Evolutionary conservation across 495 filamentous ascomycete genomes (phyloP), one percentile per base, ranked within the genome.

Genomic region (Parathielavia hyrcaniae): DNA sequence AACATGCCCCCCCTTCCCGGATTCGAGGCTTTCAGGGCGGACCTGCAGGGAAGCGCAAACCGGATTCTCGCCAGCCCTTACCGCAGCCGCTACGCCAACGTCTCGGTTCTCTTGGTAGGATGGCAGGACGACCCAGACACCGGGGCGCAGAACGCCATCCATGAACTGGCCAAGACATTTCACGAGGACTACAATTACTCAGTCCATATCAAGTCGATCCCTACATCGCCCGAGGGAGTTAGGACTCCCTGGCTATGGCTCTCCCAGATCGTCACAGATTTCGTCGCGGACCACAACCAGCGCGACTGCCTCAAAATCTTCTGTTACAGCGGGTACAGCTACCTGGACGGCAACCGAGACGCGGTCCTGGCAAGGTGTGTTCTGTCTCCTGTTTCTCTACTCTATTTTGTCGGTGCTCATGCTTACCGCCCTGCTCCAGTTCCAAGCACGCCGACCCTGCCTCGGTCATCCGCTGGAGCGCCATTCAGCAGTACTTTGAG

Each of bases 281-380:
- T 79, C 55, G 63, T 73, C 52, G 73, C 73, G 38, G 69, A 72
- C 50, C 67, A 70, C 32, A 70, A 79, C 56, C 73, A 70, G 20
- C 71, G 76, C 32, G 75, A 78, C 51, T 68, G 71, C 41, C 50
- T 79, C 41, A 79, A 77, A 58, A 67, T 79, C 19, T 71, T 79
- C 46, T 77, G 75, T 59, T 79, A 78, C 61, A 73, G 65, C 40
- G 76, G 75, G 32, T 69, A 73, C 40, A 78, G 71, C 55, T 79
- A 71, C 60, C 62, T 78, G 17, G 73, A 78, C 34, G 67, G 65
- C 20, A 68, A 78, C 50, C 65, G 75, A 38, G 74, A 79, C 53
- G 75, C 75, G 70, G 69, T 77, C 53, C 64, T 79, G 20, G 70
- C 77, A 50, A 79, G 77, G 77, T 75, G 64, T 1, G 65, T 63